These are phyloP conservation scores for Lithohypha guttulata DNA, from an alignment of 2,329 filamentous ascomycete species.

Conservation along the genomic window DNA sequence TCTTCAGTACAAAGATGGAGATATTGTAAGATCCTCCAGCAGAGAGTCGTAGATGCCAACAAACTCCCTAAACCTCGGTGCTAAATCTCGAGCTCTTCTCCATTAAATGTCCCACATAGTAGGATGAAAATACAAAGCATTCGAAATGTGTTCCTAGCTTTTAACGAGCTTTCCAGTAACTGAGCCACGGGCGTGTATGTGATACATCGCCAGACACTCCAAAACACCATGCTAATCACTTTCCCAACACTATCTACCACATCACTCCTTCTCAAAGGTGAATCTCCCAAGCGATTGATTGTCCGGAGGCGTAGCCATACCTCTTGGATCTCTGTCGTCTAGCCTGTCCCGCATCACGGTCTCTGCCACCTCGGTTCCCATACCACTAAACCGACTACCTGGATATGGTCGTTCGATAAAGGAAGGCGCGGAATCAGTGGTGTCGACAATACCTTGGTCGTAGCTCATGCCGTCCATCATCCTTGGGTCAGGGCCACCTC, in stretches of 20 bases:
- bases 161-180: too few relatives aligned
- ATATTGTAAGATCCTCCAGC: too few relatives aligned
- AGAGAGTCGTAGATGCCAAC: too few relatives aligned
- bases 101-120: too few relatives aligned
- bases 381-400: constrained; percentile 19
- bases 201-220: neutral
- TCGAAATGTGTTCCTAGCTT: too few relatives aligned
- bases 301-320: constrained; percentile 3
- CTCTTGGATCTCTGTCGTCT: constrained; percentile 38
- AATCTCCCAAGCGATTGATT: constrained; percentile 19
- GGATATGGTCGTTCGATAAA: constrained; percentile 30
- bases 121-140: too few relatives aligned
- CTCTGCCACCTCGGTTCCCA: constrained; percentile 48
- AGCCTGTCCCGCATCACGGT: constrained; percentile 52
- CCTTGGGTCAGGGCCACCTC: constrained; percentile 43
- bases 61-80: too few relatives aligned
- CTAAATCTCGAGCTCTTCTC: too few relatives aligned
- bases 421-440: constrained; percentile 49
- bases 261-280: constrained; percentile 21
- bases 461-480: constrained; percentile 60
- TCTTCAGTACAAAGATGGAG: too few relatives aligned
- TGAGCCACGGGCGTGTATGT: too few relatives aligned
- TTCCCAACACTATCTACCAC: neutral
- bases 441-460: constrained; percentile 52
- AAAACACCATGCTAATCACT: constrained; percentile 2